A percentile compares a stretch with the other conserved stretches of the same genome.
phyloP scores from a whole-genome alignment of 1,284 basidiomycete species.

The Acaromyces ingoldii region DNA sequence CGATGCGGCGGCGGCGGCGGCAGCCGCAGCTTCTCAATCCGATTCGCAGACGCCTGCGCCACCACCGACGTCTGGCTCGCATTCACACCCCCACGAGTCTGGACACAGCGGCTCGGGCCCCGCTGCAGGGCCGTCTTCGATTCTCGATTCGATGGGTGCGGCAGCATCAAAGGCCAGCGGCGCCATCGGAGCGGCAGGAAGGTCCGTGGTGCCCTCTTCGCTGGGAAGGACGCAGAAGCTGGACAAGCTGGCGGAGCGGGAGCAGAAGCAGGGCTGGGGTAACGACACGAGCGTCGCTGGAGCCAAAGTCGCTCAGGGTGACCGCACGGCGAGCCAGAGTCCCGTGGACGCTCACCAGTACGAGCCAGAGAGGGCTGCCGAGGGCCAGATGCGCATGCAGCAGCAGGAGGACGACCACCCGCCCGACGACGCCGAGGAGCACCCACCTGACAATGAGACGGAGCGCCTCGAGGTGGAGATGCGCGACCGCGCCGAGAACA shows the following conservation, averaged over 20 bases:
- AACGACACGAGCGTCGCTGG: background rate
- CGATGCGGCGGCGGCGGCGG: too few relatives aligned
- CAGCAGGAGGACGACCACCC: background rate
- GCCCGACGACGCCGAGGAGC: background rate
- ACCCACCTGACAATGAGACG: constrained; percentile 11
- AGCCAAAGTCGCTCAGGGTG: constrained; percentile 14
- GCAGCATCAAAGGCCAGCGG: constrained; percentile 60
- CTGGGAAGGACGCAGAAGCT: constrained; percentile 14
- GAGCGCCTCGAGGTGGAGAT: constrained; percentile 19
- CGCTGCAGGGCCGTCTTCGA: too few relatives aligned
- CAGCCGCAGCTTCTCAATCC: too few relatives aligned
- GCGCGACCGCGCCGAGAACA: constrained; percentile 10
- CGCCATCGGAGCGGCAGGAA: constrained; percentile 60
- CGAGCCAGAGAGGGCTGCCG: too few relatives aligned
- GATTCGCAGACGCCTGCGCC: too few relatives aligned
- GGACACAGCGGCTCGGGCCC: too few relatives aligned
- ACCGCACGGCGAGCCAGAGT: constrained; percentile 1
- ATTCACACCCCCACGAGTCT: too few relatives aligned
- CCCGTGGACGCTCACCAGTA: too few relatives aligned
- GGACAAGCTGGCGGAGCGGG: constrained; percentile 18
- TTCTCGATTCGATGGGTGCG: constrained; percentile 40
- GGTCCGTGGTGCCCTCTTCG: constrained; percentile 19
- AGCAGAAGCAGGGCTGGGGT: background rate
- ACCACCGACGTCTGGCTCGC: too few relatives aligned
- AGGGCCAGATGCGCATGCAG: background rate